Evolutionary conservation across 208 protist species (phyloP), one percentile per base, ranked within the genome.

Genomic region (Angomonas desouzai): DNA sequence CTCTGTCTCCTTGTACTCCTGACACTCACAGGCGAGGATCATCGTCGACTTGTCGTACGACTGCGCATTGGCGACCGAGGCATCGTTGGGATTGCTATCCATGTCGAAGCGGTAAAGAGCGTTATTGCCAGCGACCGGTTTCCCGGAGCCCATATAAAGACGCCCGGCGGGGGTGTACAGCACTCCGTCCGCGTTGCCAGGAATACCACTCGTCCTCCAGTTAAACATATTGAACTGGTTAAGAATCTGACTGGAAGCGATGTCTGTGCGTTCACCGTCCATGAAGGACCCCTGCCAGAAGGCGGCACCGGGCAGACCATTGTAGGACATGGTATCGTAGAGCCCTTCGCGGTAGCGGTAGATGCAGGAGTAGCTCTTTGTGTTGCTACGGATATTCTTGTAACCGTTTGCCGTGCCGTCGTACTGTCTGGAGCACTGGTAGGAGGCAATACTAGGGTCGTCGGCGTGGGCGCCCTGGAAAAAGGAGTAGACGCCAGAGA

Each of bases 301-400:
- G 2, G 65, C 72, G 27, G 76, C 77, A 33, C 80, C 80, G 0
- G 76, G 80, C 64, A 82, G 58, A 9, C 55, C 65, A 0, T 23
- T 25, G 62, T 77, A 80, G 13, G 69, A 71, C 64, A 66, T 74
- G 13, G 49, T 36, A 51, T 80, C 76, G 66, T 76, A 80, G 63
- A 67, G 79, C 25, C 80, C 80, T 47, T 74, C 75, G 30, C 59
- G 53, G 66, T 64, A 87, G 64, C 80, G 80, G 74, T 83, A 87
- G 30, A 43, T 55, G 36, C 80, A 87, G 48, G 63, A 68, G 9
- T 23, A 62, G 40, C 76, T 75, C 64, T 55, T 27, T 18, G 4
- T 80, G 47, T 25, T n/a, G n/a, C n/a, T n/a, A n/a, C 30, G 27
- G 43, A 3, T 6, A 18, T n/a, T 4, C 22, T 27, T 6, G 47